Percentiles rank a stretch among this genome's conserved stretches.
These are phyloP conservation scores for Colletotrichum gloeosporioides DNA, from an alignment of 2,329 filamentous ascomycete species.

Conservation along the genomic window DNA sequence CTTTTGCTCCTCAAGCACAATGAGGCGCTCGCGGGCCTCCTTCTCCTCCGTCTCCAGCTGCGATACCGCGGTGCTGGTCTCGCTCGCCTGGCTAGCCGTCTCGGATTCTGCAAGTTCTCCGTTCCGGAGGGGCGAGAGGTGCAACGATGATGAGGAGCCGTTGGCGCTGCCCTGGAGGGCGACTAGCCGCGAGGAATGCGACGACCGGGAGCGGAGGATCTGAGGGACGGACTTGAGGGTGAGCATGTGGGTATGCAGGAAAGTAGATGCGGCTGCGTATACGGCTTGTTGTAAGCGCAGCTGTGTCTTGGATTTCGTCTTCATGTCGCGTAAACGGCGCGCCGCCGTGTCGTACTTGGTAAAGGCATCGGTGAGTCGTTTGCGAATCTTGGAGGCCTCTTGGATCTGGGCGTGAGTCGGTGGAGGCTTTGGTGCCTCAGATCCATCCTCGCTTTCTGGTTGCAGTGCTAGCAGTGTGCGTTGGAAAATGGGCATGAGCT, in stretches of 20 bases:
- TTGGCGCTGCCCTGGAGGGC: constrained; percentile 35
- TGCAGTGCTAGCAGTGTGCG: constrained; percentile 76
- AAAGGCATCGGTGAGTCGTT: constrained; percentile 86
- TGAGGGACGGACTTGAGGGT: constrained; percentile 79
- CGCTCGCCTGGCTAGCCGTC: constrained; percentile 55
- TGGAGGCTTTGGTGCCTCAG: constrained; percentile 40
- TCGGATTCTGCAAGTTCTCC: constrained; percentile 52
- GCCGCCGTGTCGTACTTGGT: constrained; percentile 86
- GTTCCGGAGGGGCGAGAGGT: constrained; percentile 49
- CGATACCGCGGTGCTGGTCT: constrained; percentile 58
- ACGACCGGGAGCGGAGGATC: constrained; percentile 57
- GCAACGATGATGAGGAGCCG: constrained; percentile 39
- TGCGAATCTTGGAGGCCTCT: constrained; percentile 89
- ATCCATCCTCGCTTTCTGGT: constrained; percentile 44
- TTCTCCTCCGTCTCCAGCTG: constrained; percentile 83
- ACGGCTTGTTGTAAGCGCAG: constrained; percentile 79
- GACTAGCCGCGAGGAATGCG: constrained; percentile 31
- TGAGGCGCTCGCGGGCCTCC: constrained; percentile 76
- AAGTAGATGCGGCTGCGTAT: constrained; percentile 80
- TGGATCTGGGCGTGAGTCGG: constrained; percentile 72
- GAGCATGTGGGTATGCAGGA: constrained; percentile 90
- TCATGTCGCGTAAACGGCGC: constrained; percentile 79
- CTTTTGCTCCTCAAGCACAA: constrained; percentile 88
- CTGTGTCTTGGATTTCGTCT: constrained; percentile 75
- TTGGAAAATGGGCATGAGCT: constrained; percentile 85